Percentiles rank a stretch among this genome's conserved stretches.
phyloP scores from a whole-genome alignment of 1,284 basidiomycete species.

The Schizopora paradoxa region DNA sequence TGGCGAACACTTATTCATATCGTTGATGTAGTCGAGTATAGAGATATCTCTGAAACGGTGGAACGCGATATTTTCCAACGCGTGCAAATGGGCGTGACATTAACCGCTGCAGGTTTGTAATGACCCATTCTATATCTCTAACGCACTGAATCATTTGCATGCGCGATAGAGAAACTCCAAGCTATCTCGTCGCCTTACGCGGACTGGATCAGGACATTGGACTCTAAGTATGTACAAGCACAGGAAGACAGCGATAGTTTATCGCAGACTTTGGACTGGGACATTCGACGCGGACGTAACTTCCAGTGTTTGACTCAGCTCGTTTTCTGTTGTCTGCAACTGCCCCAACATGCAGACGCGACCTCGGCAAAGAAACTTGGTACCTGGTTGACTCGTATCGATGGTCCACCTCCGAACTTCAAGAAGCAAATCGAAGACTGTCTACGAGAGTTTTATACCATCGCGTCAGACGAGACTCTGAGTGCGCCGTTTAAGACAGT shows the following conservation, averaged over 20 bases:
- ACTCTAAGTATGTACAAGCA: constrained; percentile 42
- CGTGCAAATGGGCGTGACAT: constrained; percentile 64
- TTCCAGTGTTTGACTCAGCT: constrained; percentile 66
- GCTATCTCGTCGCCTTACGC: constrained; percentile 62
- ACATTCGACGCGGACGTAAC: constrained; percentile 58
- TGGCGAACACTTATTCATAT: not conserved
- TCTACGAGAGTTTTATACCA: constrained; percentile 45
- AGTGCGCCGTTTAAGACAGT: constrained; percentile 48
- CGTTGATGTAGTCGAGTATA: constrained; percentile 52
- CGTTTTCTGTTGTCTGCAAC: constrained; percentile 55
- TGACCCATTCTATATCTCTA: not conserved
- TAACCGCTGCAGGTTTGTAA: constrained; percentile 56
- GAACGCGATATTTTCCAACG: constrained; percentile 74
- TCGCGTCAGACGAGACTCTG: constrained; percentile 38
- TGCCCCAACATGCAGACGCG: constrained; percentile 44
- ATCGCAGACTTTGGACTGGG: constrained; percentile 46
- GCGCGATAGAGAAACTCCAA: constrained; percentile 56
- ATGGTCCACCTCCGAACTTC: constrained; percentile 41
- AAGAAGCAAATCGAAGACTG: constrained; percentile 43
- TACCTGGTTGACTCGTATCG: constrained; percentile 47
- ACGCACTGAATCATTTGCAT: not conserved
- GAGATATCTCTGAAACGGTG: constrained; percentile 31
- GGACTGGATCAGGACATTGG: constrained; percentile 50
- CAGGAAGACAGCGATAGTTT: constrained; percentile 42
- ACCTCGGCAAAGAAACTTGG: constrained; percentile 50